These are phyloP conservation scores for Coleophoma crateriformis DNA, from an alignment of 2,329 filamentous ascomycete genomes.

Conservation along the genomic window DNA sequence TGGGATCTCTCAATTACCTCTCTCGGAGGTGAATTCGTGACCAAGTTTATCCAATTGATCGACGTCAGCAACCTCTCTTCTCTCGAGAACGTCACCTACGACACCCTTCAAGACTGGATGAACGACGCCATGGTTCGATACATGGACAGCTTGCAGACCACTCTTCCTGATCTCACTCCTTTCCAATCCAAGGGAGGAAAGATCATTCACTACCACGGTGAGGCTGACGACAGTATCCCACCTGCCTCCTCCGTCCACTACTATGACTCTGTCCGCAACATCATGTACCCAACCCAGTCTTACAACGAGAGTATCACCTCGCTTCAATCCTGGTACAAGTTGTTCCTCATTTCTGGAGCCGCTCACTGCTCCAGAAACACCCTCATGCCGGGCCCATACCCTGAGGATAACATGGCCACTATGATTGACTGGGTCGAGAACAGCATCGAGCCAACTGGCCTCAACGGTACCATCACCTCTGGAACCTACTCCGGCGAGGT, in stretches of 20 bases:
- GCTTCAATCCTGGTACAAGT: slow-evolving; percentile 46
- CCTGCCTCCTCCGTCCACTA: slow-evolving; percentile 48
- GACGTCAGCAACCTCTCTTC: slow-evolving; percentile 34
- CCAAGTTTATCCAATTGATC: slow-evolving; percentile 31
- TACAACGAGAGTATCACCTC: slow-evolving; percentile 32
- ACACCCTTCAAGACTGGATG: slow-evolving; percentile 50
- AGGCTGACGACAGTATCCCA: slow-evolving; percentile 46
- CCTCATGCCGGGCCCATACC: slow-evolving; percentile 30
- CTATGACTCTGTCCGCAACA: slow-evolving; percentile 42
- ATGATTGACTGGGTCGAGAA: slow-evolving; percentile 65
- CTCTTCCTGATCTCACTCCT: slow-evolving; percentile 42
- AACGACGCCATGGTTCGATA: slow-evolving; percentile 40
- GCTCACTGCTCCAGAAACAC: slow-evolving; percentile 43
- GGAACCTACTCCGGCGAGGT: slow-evolving; percentile 28
- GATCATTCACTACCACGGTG: slow-evolving; percentile 51
- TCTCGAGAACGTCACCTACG: slow-evolving; percentile 45
- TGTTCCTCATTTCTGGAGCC: slow-evolving; percentile 47
- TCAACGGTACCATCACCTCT: slow-evolving; percentile 31
- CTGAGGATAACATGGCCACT: slow-evolving; percentile 56
- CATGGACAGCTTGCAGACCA: slow-evolving; percentile 45
- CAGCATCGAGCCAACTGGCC: slow-evolving; percentile 29
- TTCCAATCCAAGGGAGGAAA: slow-evolving; percentile 47
- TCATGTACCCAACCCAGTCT: slow-evolving; percentile 38
- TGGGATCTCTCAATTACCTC: slow-evolving; percentile 29
- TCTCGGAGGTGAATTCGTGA: slow-evolving; percentile 24